Base-by-base conservation (phyloP, 2,329 filamentous ascomycete species). In the Fusarium nurragi region DNA sequence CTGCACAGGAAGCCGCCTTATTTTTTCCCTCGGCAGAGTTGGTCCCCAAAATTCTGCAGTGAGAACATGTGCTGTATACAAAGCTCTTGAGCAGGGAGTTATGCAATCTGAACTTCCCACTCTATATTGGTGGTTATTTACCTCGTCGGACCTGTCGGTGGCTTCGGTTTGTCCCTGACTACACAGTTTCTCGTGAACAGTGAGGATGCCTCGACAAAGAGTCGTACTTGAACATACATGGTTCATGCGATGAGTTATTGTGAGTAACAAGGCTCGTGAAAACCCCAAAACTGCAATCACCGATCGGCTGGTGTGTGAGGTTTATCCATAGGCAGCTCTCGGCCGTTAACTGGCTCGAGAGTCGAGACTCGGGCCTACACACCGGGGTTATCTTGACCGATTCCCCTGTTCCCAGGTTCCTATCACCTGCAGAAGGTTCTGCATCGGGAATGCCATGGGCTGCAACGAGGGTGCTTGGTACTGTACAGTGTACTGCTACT, bases 41-140 rank as follows among this genome's bases (percentile, higher is more conserved):
- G 16, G n/a, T 34, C n/a, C 6, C n/a, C 13, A 19, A 82, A 78
- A 62, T 86, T 85, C 69, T 87, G 83, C 85, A 87, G 86, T 43
- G 77, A 81, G 57, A 68, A 56, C 68, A 85, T 83, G 3, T 81
- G 83, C 84, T 83, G 87, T 32, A 81, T 80, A 56, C 84, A 77
- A 69, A 80, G 79, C 66, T 85, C 80, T 22, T 84, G 83, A 4
- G 77, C 80, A 80, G 87, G 84, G 26, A 25, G 26, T 71, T 86
- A 75, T 50, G 74, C 76, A 83, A 13, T 28, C 84, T 46, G 75
- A 79, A 32, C 76, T 79, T n/a, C 21, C 38, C 26, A 28, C 26
- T 30, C 13, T 30, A 30, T 13, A 14, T 30, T 30, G 12, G 13
- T 13, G 12, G 13, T 30, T 13, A 14, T 13, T 12, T 14, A 30